Evolutionary conservation across 495 filamentous ascomycete species (phyloP).

Genomic region (Neurospora tetrasperma): DNA sequence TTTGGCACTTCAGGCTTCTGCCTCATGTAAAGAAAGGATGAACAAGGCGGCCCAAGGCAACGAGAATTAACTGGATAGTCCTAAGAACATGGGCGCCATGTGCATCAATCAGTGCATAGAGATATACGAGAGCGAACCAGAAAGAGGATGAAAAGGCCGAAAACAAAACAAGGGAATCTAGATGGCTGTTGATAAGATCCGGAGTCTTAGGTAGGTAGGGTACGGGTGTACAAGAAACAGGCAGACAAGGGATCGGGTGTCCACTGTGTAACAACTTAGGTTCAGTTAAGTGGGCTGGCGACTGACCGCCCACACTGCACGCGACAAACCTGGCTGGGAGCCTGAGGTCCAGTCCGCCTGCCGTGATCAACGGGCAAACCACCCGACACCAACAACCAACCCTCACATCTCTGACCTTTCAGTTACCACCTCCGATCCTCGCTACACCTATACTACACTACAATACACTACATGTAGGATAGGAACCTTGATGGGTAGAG

Average conservation of each 20-base stretch:
- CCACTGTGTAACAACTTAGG: neutral
- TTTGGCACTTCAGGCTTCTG: neutral
- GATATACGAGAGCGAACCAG: neutral
- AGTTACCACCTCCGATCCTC: too few relatives aligned
- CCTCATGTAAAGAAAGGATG: neutral
- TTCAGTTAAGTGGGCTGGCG: neutral
- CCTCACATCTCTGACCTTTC: neutral
- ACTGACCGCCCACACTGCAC: neutral
- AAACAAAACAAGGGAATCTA: neutral
- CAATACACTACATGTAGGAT: neutral
- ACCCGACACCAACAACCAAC: neutral
- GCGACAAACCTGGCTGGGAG: neutral
- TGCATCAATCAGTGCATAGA: neutral
- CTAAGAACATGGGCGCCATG: neutral
- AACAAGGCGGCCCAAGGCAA: neutral
- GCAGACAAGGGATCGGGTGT: neutral
- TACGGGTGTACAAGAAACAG: neutral
- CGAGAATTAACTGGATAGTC: neutral
- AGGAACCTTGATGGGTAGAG: too few relatives aligned
- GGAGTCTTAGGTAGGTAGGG: neutral
- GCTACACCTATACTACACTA: neutral
- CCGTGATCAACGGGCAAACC: neutral
- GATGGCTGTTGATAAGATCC: neutral
- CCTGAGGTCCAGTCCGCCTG: neutral
- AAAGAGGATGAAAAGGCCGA: neutral